Base-by-base conservation (phyloP, 2,329 filamentous ascomycete genomes). In the Aspergillus japonicus region DNA sequence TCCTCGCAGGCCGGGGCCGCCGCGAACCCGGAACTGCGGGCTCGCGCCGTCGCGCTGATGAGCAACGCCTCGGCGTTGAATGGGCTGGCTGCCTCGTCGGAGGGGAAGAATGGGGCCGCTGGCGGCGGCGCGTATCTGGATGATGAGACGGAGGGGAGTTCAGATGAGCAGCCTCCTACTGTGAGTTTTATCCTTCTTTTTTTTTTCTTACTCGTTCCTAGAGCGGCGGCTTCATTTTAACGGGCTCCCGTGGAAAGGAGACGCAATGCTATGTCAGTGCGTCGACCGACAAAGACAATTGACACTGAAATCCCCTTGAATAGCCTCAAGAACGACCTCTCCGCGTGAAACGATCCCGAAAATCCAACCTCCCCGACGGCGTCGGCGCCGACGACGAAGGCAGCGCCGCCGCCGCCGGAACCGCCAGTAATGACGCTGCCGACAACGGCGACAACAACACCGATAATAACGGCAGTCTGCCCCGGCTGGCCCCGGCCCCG, bases 301-400 rank as follows among this genome's bases (percentile, higher is more conserved):
- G 33, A 35, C 33, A 35, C 33, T 35, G 5, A 5, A 35, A 5
- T 4, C 33, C 2, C 48, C 23, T 35, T 54, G 24, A 39, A 51
- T 53, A 81, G 78, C 79, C 79, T 47, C 73, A 78, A 70, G 78
- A 81, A 71, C 73, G 79, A 52, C 79, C 79, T 6, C 74, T 80
- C 49, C 76, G 79, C 59, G 71, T 75, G 21, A 80, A 79, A 62
- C 75, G 75, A 61, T 77, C 72, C 50, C 75, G 76, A 49, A 78
- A 76, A 62, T 72, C 74, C 12, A 76, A 76, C 42, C 59, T 71
- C 33, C 60, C 66, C 7, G 59, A 68, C 8, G 60, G 66, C 5
- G 66, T 66, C 5, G 69, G 67, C 14, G 64, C 63, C n/a, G 68
- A 70, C 11, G 70, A 73, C 8, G 69, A 69, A 10, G 47, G 64